phyloP scores from a whole-genome alignment of 2,329 filamentous ascomycete species.

The Penicillium sp. region DNA sequence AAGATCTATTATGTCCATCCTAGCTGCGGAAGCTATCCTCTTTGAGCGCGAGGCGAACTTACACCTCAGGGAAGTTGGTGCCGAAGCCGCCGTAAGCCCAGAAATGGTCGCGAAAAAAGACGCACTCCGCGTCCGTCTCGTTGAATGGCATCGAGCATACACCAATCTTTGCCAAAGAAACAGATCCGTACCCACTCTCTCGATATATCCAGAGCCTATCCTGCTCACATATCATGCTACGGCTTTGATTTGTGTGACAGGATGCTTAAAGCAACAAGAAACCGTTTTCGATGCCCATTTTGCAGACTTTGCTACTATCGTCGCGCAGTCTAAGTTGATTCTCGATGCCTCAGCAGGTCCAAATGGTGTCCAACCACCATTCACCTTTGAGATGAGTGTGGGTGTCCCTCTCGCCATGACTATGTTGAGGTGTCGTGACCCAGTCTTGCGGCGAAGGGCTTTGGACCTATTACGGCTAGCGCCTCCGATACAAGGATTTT shows the following conservation, averaged over 20 bases:
- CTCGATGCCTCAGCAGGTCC: slow-evolving; percentile 10
- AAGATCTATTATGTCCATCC: slow-evolving; percentile 6
- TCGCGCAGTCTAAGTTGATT: slow-evolving; percentile 10
- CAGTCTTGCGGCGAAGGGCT: slow-evolving; percentile 22
- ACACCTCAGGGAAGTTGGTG: slow-evolving; percentile 5
- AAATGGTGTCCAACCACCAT: slow-evolving; percentile 19
- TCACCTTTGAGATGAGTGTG: slow-evolving; percentile 27
- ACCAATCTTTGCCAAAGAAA: slow-evolving; percentile 3
- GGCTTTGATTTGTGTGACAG: slow-evolving; percentile 15
- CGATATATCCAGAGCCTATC: slow-evolving; percentile 6
- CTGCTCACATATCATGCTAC: slow-evolving; percentile 13
- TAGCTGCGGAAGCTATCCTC: slow-evolving; percentile 14
- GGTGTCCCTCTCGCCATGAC: slow-evolving; percentile 25
- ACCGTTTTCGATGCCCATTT: slow-evolving; percentile 18
- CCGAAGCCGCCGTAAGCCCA: slow-evolving; percentile 1
- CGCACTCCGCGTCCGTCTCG: slow-evolving; percentile 1
- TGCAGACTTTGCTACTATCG: slow-evolving; percentile 12
- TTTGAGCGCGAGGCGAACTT: slow-evolving; percentile 18
- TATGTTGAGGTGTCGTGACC: slow-evolving; percentile 27
- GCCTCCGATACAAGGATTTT: slow-evolving; percentile 28
- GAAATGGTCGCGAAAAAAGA: slow-evolving; percentile 8
- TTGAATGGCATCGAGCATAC: slow-evolving; percentile 14
- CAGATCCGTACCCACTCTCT: background rate
- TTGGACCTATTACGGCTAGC: slow-evolving; percentile 20
- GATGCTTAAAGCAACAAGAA: slow-evolving; percentile 17